Evolutionary conservation across 768 basidiomycete species (phyloP), one percentile per base, ranked within the genome.

Genomic region (Asterophora lycoperdoides): DNA sequence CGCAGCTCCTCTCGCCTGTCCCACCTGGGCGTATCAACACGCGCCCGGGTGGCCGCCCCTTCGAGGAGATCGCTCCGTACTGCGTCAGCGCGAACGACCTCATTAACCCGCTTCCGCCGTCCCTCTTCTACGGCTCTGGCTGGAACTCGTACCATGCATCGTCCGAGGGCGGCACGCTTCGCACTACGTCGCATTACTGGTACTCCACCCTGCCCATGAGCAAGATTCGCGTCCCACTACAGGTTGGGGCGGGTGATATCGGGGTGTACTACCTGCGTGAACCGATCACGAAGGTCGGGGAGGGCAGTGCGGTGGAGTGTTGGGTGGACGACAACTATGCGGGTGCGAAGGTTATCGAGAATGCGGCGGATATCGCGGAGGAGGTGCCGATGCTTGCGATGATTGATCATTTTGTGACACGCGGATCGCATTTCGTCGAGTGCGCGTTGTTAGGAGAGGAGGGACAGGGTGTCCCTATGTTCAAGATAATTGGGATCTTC

Each of bases 41-140:
- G 5, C 80, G 77, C 2, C 89, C 89, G 2, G 68, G 64, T 1
- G 56, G 64, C 10, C 66, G 70, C 1, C 73, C 80, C 3, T 95
- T 87, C 65, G 81, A 89, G 63, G 96, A 98, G 66, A 80, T 95
- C 43, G 77, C 82, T 33, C 96, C 95, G 6, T 93, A 78, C 71
- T 98, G 96, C 66, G 93, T 91, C 0, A 86, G 85, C 17, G 96
- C 96, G n/a, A 95, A 97, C 67, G 94, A 99, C 64, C 75, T 98
- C 44, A 91, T 99, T 67, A 97, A 98, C 69, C 96, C 96, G 1
- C 76, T 98, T 0, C 95, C 95, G n/a, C 82, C 86, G 0, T 90
- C 89, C 26, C 69, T 97, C 57, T 98, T 98, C 72, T 89, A 86
- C 53, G 96, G 93, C 26, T 85, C 86, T 0, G 96, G 96, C 5